Evolutionary conservation across 2,329 filamentous ascomycete species (phyloP), one percentile per base, ranked within the genome.

Genomic region (Fragosphaeria purpurea): DNA sequence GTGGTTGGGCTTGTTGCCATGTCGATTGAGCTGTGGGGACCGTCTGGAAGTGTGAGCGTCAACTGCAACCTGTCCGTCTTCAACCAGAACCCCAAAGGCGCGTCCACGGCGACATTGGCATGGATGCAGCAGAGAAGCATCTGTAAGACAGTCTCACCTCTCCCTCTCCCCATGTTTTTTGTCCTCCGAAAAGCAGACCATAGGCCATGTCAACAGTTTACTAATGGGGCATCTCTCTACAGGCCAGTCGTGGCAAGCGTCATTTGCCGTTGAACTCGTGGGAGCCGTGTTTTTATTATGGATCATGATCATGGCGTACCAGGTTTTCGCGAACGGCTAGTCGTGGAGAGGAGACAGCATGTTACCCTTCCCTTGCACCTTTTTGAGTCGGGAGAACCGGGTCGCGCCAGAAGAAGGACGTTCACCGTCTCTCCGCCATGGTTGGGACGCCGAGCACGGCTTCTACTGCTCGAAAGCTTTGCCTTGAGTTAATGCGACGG

Each of bases 231-330:
- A 37, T 34, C 22, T 51, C 52, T 33, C 50, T 37, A 39, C 10
- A 79, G 76, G 76, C 62, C 77, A 81, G 64, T 73, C 73, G 42
- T 85, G 82, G 82, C 75, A 81, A 58, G 73, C 82, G 1, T 77
- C 78, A 2, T 85, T 83, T 63, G 74, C 79, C 1, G 80, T 85
- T 61, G 73, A 73, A 13, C 63, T 85, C 31, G 74, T 81, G 2
- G 81, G 80, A 0, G 68, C 65, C 13, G 65, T 82, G 1, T 83
- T 83, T 56, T 62, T 83, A 52, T 60, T 84, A n/a, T 84, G 80
- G 80, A 78, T 83, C 59, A 82, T 83, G 71, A 68, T 83, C 55
- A 83, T 84, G 75, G 76, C 79, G 9, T 79, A 81, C 57, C 79
- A 82, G 55, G 80, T 84, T 8, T 84, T 80, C 67, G 74, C 60